phyloP scores from a whole-genome alignment of 345 rosid genomes.

The Sapria himalayana region DNA sequence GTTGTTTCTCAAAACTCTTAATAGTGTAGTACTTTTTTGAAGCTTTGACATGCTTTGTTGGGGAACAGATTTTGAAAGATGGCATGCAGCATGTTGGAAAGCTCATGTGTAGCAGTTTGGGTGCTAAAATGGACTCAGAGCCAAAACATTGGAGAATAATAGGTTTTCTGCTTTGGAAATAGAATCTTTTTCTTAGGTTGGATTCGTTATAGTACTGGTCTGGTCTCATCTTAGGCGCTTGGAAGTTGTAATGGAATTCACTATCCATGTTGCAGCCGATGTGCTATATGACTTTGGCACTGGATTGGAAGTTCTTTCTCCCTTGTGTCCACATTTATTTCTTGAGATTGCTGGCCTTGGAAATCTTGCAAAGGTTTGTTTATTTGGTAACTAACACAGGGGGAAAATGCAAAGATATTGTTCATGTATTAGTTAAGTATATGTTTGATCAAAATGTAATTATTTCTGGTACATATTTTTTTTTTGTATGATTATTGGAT shows the following conservation, averaged over 20 bases:
- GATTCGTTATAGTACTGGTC: slow-evolving; percentile 4
- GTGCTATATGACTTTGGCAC: slow-evolving; percentile 80
- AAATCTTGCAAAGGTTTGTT: slow-evolving; percentile 79
- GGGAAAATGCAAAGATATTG: no score
- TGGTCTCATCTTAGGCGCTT: background rate
- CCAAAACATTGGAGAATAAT: slow-evolving; percentile 84
- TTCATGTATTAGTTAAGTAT: no score
- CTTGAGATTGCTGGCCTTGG: slow-evolving; percentile 96
- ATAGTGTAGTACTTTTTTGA: no score
- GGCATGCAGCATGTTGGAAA: slow-evolving; percentile 97
- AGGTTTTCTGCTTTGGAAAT: slow-evolving; percentile 20
- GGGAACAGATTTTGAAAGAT: slow-evolving; percentile 57
- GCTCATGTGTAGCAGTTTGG: slow-evolving; percentile 77
- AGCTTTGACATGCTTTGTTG: slow-evolving; percentile 4
- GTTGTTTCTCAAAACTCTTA: background rate
- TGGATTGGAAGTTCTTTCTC: slow-evolving; percentile 82
- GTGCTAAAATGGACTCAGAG: slow-evolving; percentile 96
- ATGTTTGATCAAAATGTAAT: no score
- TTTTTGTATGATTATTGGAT: no score
- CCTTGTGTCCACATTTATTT: slow-evolving; percentile 71
- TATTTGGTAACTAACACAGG: no score
- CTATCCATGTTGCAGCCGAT: slow-evolving; percentile 42
- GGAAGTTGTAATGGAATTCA: slow-evolving; percentile 2
- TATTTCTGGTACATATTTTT: no score
- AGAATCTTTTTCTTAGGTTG: slow-evolving; percentile 3